phyloP scores from a whole-genome alignment of 2,329 filamentous ascomycete species.

The Sclerotinia trifoliorum region DNA sequence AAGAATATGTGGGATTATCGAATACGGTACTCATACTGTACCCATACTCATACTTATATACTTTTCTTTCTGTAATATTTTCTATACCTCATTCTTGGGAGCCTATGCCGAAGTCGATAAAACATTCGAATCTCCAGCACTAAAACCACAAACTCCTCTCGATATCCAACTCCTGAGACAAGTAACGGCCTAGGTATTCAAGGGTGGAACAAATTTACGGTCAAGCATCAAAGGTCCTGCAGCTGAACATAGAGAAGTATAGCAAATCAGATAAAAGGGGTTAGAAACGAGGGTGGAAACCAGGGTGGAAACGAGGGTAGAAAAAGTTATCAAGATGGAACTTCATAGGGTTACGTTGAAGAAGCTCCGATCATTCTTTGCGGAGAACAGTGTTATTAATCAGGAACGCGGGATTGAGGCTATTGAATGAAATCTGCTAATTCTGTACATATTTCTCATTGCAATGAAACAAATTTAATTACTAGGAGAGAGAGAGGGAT shows the following conservation, averaged over 20 bases:
- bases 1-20: background rate
- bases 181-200: background rate
- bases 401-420: constrained; percentile 1
- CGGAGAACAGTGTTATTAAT: background rate
- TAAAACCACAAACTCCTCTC: no score
- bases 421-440: background rate
- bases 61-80: no score
- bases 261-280: background rate
- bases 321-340: background rate
- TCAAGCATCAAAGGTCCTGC: background rate
- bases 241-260: background rate
- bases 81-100: no score
- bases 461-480: background rate
- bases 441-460: background rate
- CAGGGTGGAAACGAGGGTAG: background rate
- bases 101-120: no score
- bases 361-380: background rate
- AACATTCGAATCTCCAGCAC: no score
- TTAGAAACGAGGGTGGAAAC: background rate
- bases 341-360: background rate
- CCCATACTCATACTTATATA: no score
- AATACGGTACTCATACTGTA: no score
- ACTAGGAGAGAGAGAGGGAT: background rate
- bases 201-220: constrained; percentile 7
- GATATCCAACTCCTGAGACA: background rate